Percentiles rank a stretch among this genome's conserved stretches.
Conservation (phyloP, 805 yeast species). For the Lipomyces orientalis region DNA sequence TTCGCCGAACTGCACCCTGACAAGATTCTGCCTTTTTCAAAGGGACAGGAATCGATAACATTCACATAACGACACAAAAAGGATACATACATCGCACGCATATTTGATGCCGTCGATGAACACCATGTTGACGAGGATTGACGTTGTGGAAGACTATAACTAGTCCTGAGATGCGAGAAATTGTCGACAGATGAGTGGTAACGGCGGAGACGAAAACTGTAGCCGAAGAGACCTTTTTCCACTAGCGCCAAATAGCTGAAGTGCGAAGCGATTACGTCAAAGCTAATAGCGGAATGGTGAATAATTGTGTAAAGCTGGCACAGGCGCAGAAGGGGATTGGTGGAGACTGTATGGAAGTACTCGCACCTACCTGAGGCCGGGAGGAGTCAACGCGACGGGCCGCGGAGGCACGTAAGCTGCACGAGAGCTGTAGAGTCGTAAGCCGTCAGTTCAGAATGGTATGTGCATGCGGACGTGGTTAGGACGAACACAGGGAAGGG, state of each 20-base stretch:
- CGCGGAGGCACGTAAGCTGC: neutral
- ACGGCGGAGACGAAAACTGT: neutral
- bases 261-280: neutral
- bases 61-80: neutral
- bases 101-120: slow-evolving; percentile 89
- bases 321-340: neutral
- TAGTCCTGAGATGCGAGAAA: neutral
- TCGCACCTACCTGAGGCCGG: neutral
- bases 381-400: neutral
- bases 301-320: neutral
- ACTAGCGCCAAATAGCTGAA: neutral
- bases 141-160: neutral
- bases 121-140: slow-evolving; percentile 61
- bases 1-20: neutral
- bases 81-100: slow-evolving; percentile 70
- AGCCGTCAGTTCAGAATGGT: neutral
- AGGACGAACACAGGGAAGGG: neutral
- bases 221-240: neutral
- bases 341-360: neutral
- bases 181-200: neutral
- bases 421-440: neutral
- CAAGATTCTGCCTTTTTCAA: neutral
- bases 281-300: neutral
- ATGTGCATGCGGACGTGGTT: neutral
- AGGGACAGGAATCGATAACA: neutral